These are phyloP conservation scores for Talaromyces sp. DNA, from an alignment of 2,329 filamentous ascomycete genomes.

Conservation along the genomic window DNA sequence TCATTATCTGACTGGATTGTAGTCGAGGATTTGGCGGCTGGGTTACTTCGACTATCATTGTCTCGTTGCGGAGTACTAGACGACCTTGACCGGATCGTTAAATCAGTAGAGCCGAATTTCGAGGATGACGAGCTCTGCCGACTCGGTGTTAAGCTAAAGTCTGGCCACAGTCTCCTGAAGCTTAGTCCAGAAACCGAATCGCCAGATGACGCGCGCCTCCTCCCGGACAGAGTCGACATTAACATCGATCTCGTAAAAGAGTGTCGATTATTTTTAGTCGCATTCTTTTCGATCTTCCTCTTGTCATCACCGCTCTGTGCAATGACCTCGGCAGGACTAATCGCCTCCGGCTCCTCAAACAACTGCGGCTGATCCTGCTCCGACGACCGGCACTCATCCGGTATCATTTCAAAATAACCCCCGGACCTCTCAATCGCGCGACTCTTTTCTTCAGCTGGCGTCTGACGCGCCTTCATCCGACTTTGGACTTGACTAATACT, in stretches of 20 bases:
- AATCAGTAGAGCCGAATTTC: conserved; percentile 19
- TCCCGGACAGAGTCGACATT: conserved; percentile 21
- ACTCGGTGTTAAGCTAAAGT: conserved; percentile 28
- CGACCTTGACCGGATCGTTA: background rate
- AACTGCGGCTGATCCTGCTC: conserved; percentile 25
- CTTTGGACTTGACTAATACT: conserved; percentile 56
- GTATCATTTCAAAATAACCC: conserved; percentile 43
- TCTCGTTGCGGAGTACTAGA: conserved; percentile 13
- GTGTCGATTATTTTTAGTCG: conserved; percentile 3
- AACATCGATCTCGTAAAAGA: conserved; percentile 8
- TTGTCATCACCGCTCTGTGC: background rate
- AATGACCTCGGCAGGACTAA: background rate
- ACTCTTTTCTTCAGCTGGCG: conserved; percentile 56
- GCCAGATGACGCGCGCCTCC: conserved; percentile 34
- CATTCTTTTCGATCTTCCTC: conserved; percentile 14
- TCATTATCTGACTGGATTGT: conserved; percentile 19
- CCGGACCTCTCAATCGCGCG: conserved; percentile 49
- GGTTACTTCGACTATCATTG: conserved; percentile 8
- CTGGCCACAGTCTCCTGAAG: conserved; percentile 34
- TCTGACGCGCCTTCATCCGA: conserved; percentile 52
- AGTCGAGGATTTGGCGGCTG: background rate
- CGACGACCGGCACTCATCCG: conserved; percentile 30
- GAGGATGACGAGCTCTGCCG: conserved; percentile 27
- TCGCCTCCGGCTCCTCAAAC: conserved; percentile 30
- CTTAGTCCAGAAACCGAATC: conserved; percentile 24